Base-by-base conservation (phyloP, 2,329 filamentous ascomycete genomes). In the Trichoderma afroharzianum region DNA sequence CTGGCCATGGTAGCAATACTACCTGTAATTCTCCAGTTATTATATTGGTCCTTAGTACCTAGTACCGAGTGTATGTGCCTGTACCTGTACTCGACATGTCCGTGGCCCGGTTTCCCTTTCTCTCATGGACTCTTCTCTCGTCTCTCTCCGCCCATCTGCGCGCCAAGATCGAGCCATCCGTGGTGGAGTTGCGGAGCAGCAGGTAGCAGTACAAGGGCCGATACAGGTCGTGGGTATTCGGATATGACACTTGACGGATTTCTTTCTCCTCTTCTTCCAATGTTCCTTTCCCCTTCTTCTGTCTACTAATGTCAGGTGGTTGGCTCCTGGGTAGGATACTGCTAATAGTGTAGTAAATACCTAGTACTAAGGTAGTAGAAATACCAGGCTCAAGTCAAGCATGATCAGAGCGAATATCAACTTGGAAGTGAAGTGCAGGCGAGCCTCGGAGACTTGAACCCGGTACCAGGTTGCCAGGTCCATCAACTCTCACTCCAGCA, bases 171-270 rank as follows among this genome's bases (percentile, higher is more conserved):
- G 57, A 62, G 67, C 67, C 57, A 61, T 53, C 47, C 39, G 55
- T 18, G 43, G 67, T 69, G 67, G 67, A 62, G 67, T 36, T 69
- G 67, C 39, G 67, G 67, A 69, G 67, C 21, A 58, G 32, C 30
- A 28, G 57, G 43, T 69, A 36, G 67, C 21, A 6, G 66, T 26
- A 67, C 63, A 43, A 67, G 63, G 63, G 30, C 63, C 47, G 32
- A 39, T 39, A 67, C 50, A 26, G 47, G 30, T 59, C 57, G 30
- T 33, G 50, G 47, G 63, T 57, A 67, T 32, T 67, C 63, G 63
- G 63, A 67, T 28, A 12, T 32, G 39, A 50, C 32, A 32, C 28
- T 26, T 57, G 53, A 28, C 15, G 24, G 24, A 21, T 24, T 53
- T 53, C 21, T 21, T 50, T 11, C 18, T 50, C 39, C 15, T 50